Base-by-base conservation (phyloP, 192 early-diverging fungal species). In the Pecoramyces ruminantium region DNA sequence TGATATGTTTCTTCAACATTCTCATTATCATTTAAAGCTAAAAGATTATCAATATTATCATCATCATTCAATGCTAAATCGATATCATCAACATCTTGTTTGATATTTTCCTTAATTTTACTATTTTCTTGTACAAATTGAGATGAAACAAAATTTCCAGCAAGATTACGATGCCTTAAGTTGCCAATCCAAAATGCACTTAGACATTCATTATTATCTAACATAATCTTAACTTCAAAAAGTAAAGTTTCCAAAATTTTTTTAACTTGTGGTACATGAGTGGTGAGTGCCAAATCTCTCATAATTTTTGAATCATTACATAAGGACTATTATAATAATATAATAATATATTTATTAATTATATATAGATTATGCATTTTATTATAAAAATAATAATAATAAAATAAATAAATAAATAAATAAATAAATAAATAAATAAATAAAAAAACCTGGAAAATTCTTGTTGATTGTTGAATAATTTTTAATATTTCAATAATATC, bases 221-320 rank as follows among this genome's bases (percentile, higher is more conserved):
- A 86, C 86, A 95, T 83, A 25, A 88, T 86, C 78, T 93, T 92
- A 17, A 94, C 93, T 79, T 93, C 88, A 83, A 90, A 95, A 18
- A 95, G 84, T 4, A 95, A 88, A 79, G 84, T 87, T 80, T 95
- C 94, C 77, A 95, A 86, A 29, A 88, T 90, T 67, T 90, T 90
- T 81, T 92, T 93, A 29, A 90, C 83, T 17, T 87, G 84, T 16
- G 94, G 94, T 0, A 95, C 94, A 82, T 87, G 86, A 9, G 88
- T 83, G 77, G 91, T 86, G 29, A 95, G 81, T 30, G 81, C 80
- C 0, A 86, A 85, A 78, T 95, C 92, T 82, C 90, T 91, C 8
- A 86, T 86, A 14, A 88, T 90, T 80, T 95, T 95, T 21, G 91
- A 92, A 83, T 95, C 93, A 38, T 89, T 89, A 80, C 94, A 95